Evolutionary conservation across 768 basidiomycete genomes (phyloP).

Genomic region (Kwoniella pini): DNA sequence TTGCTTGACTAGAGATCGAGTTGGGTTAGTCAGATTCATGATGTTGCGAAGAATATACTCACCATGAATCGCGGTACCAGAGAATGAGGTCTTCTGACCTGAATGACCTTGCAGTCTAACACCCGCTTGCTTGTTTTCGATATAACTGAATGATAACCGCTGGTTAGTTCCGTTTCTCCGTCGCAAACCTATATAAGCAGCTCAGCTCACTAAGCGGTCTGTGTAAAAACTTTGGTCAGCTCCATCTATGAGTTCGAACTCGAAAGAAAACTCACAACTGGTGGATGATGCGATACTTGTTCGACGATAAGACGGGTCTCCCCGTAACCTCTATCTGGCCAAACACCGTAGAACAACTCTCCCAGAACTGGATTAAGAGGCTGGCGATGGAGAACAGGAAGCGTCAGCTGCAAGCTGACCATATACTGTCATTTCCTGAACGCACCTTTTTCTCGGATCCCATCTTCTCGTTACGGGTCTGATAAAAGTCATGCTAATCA

Average conservation of each 20-base stretch:
- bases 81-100: constrained; percentile 94
- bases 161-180: background rate
- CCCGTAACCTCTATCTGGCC: constrained; percentile 80
- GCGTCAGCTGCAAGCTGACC: background rate
- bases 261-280: constrained; percentile 46
- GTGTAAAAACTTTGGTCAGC: constrained; percentile 17
- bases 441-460: constrained; percentile 95
- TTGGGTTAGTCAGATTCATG: background rate
- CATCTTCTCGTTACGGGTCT: constrained; percentile 90
- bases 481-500: background rate
- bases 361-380: constrained; percentile 95
- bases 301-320: constrained; percentile 81
- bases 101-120: constrained; percentile 79
- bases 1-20: constrained; percentile 72
- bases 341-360: constrained; percentile 79
- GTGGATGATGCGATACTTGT: constrained; percentile 89
- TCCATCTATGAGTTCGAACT: background rate
- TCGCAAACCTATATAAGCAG: background rate
- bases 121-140: constrained; percentile 76
- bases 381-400: constrained; percentile 56
- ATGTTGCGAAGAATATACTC: constrained; percentile 1
- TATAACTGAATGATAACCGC: constrained; percentile 63
- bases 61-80: constrained; percentile 61
- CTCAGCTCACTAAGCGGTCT: constrained; percentile 53
- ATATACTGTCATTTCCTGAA: background rate